phyloP scores from a whole-genome alignment of 257 asterid species.

The Scutellaria galericulata region DNA sequence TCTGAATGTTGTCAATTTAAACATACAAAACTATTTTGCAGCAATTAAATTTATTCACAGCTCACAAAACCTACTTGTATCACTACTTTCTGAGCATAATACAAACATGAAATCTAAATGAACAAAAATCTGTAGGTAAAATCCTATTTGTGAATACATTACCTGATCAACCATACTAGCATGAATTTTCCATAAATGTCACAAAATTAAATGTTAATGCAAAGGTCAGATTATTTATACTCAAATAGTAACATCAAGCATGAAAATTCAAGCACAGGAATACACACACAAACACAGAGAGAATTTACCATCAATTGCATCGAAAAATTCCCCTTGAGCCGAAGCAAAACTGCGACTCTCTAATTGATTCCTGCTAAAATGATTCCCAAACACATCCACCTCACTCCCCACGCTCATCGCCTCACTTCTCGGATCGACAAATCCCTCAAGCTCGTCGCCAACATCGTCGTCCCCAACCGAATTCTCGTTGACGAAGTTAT shows the following conservation, averaged over 20 bases:
- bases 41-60: background rate
- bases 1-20: background rate
- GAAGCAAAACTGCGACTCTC: constrained; percentile 68
- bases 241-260: constrained; percentile 2
- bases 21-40: background rate
- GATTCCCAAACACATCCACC: constrained; percentile 38
- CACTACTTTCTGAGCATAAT: background rate
- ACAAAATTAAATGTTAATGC: background rate
- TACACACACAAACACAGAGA: background rate
- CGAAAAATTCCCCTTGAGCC: constrained; percentile 73
- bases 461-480: constrained; percentile 41
- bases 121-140: background rate
- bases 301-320: constrained; percentile 75
- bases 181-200: no score
- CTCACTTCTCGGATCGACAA: no score
- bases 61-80: background rate
- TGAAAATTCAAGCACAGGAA: background rate
- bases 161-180: background rate
- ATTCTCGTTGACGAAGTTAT: constrained; percentile 31
- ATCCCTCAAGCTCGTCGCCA: no score
- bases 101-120: background rate
- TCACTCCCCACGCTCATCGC: no score
- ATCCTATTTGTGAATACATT: background rate
- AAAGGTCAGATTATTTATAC: background rate
- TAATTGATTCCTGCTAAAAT: constrained; percentile 36